Conservation (phyloP, 805 yeast species). For the Barnettozyma salicaria region DNA sequence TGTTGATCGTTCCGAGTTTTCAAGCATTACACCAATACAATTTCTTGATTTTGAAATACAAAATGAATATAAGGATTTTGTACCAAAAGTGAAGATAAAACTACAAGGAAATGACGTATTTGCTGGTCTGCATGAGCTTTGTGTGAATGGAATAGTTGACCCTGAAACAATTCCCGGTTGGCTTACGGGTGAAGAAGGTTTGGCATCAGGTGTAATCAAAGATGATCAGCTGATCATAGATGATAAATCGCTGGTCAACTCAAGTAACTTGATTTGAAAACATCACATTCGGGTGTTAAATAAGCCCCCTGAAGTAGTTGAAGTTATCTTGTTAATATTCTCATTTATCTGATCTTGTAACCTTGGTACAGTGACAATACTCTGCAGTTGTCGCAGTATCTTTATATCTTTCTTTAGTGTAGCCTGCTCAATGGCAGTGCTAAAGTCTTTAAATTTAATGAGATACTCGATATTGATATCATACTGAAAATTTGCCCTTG, state of each 20-base stretch:
- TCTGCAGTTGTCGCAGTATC: conserved; percentile 5
- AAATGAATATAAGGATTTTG: conserved; percentile 25
- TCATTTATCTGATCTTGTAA: conserved; percentile 8
- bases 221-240: conserved; percentile 23
- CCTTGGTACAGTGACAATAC: conserved; percentile 10
- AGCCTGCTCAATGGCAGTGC: conserved; percentile 20
- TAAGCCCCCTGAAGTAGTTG: conserved; percentile 5
- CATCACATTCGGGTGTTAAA: conserved; percentile 7
- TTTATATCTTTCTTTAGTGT: conserved; percentile 16
- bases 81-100: conserved; percentile 23
- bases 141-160: conserved; percentile 43
- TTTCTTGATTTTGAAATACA: conserved; percentile 40
- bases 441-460: conserved; percentile 18
- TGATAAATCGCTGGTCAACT: neutral
- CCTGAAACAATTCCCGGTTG: conserved; percentile 62
- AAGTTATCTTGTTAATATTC: conserved; percentile 4
- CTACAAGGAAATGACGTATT: conserved; percentile 66
- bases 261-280: conserved; percentile 3
- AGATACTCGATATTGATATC: conserved; percentile 16
- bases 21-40: conserved; percentile 56
- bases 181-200: conserved; percentile 65
- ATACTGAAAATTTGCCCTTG: conserved; percentile 14
- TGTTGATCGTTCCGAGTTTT: conserved; percentile 31
- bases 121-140: conserved; percentile 71
- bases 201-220: conserved; percentile 34